Evolutionary conservation across 768 basidiomycete genomes (phyloP).

Genomic region (Russula griseocarnosa): DNA sequence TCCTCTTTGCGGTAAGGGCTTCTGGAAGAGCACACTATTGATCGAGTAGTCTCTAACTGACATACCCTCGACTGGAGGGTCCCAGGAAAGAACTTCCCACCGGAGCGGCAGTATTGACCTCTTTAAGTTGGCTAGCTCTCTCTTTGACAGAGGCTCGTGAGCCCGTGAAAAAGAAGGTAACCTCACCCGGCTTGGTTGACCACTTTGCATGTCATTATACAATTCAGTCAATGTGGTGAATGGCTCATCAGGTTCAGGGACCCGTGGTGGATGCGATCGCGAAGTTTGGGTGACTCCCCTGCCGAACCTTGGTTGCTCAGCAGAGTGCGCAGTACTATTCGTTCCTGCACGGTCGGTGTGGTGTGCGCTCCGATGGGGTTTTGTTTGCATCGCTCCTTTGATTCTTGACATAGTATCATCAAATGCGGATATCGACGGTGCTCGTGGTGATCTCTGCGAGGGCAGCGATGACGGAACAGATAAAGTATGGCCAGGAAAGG

Average conservation of each 20-base stretch:
- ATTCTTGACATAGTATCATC: slow-evolving; percentile 84
- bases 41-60: slow-evolving; percentile 55
- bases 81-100: slow-evolving; percentile 66
- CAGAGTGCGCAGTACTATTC: not conserved
- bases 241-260: slow-evolving; percentile 17
- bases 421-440: slow-evolving; percentile 59
- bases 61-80: slow-evolving; percentile 67
- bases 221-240: slow-evolving; percentile 30
- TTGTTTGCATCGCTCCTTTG: slow-evolving; percentile 69
- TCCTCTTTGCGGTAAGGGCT: slow-evolving; percentile 36
- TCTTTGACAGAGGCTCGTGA: slow-evolving; percentile 46
- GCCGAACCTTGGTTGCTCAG: slow-evolving; percentile 12
- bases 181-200: slow-evolving; percentile 37
- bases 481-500: slow-evolving; percentile 13
- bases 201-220: slow-evolving; percentile 28
- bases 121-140: slow-evolving; percentile 46
- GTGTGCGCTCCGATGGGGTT: slow-evolving; percentile 44
- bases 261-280: slow-evolving; percentile 7
- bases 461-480: slow-evolving; percentile 11
- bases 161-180: slow-evolving; percentile 45
- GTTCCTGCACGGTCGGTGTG: slow-evolving; percentile 18
- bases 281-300: slow-evolving; percentile 8
- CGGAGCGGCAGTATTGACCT: slow-evolving; percentile 41
- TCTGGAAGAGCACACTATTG: slow-evolving; percentile 62
- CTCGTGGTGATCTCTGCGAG: slow-evolving; percentile 30